These are phyloP conservation scores for Craspedostauros australis DNA, from an alignment of 108 stramenopile genomes.

Conservation along the genomic window DNA sequence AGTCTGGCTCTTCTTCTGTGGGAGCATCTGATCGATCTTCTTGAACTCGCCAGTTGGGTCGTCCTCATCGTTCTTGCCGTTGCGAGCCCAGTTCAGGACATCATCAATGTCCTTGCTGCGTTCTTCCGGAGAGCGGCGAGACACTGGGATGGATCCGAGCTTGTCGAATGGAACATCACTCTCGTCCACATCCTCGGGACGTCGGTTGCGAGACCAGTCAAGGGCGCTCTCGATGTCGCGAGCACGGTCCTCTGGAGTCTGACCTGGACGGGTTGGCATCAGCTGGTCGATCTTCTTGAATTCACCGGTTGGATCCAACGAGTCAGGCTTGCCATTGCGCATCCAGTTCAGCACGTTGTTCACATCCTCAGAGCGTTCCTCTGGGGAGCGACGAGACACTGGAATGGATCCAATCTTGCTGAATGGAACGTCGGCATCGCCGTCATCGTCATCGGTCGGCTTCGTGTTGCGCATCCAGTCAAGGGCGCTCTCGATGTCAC, in stretches of 20 bases:
- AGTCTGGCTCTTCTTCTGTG: constrained; percentile 7
- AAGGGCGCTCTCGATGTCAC: constrained; percentile 20
- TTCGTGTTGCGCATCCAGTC: constrained; percentile 18
- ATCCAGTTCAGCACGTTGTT: constrained; percentile 7
- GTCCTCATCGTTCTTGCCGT: constrained; percentile 1
- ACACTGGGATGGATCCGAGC: constrained; percentile 8
- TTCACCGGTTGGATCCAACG: constrained; percentile 1
- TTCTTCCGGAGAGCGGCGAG: constrained; percentile 20
- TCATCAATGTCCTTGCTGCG: constrained; percentile 14
- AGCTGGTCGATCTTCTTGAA: constrained; percentile 15
- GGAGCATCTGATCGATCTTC: constrained; percentile 13
- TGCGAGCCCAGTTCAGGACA: constrained; percentile 16
- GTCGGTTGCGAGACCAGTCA: constrained; percentile 26
- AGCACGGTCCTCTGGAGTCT: constrained; percentile 13
- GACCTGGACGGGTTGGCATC: constrained; percentile 9
- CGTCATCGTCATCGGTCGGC: constrained; percentile 1
- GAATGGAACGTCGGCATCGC: neutral
- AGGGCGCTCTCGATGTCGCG: constrained; percentile 20
- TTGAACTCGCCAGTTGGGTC: constrained; percentile 1
- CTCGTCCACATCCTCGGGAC: constrained; percentile 6
- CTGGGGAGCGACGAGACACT: neutral
- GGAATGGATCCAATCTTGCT: constrained; percentile 5
- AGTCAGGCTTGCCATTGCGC: constrained; percentile 5
- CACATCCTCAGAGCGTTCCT: constrained; percentile 11
- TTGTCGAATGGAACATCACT: neutral